These are phyloP conservation scores for Trypanosoma rangeli DNA, from an alignment of 208 protist species.

Conservation along the genomic window DNA sequence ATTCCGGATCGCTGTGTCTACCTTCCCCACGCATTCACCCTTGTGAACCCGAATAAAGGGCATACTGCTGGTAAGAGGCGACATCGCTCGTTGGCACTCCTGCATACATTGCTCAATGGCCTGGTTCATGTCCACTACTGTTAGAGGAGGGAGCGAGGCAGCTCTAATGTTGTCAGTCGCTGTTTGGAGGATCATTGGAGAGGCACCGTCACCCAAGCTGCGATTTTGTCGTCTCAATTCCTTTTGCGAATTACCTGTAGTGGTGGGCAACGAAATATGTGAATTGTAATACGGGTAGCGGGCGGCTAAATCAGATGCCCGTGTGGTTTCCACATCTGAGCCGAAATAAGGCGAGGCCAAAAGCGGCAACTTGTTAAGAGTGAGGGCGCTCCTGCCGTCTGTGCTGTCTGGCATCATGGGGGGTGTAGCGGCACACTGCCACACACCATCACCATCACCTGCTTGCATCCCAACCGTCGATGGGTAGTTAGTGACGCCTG, in stretches of 20 bases:
- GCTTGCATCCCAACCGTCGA: no score
- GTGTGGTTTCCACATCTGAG: neutral
- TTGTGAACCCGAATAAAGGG: neutral
- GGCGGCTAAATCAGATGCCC: neutral
- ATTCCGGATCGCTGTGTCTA: neutral
- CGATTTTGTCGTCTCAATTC: neutral
- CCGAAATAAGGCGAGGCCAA: neutral
- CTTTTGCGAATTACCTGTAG: neutral
- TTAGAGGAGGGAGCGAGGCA: neutral
- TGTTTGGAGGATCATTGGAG: neutral
- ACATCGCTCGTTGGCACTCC: neutral
- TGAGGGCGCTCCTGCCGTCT: neutral
- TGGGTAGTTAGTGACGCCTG: neutral
- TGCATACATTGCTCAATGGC: slow-evolving; percentile 1
- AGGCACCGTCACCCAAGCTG: neutral
- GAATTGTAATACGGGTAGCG: neutral
- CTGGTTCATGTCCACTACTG: slow-evolving; percentile 6
- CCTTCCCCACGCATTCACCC: neutral
- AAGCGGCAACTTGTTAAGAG: neutral
- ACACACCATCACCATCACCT: neutral
- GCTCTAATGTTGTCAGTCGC: neutral
- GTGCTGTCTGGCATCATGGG: neutral
- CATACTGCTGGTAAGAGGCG: neutral
- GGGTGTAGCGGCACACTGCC: neutral
- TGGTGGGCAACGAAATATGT: neutral